Conservation (phyloP, 129 eudicot species). For the Oenanthe sinensis region DNA sequence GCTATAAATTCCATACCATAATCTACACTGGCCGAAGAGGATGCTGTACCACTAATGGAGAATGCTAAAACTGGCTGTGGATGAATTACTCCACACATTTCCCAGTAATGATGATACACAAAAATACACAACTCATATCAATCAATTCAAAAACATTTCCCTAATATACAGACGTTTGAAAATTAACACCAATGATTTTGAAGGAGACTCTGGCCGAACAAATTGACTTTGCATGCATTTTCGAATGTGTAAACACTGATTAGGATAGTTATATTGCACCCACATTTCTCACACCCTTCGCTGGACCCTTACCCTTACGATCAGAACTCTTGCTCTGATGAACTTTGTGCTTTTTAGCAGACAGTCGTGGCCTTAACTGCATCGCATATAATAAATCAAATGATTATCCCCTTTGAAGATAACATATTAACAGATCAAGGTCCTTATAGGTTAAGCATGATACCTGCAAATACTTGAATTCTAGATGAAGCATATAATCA, state of each 20-base stretch:
- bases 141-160: neutral
- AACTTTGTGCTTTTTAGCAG: conserved; percentile 46
- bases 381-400: conserved; percentile 8
- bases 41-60: neutral
- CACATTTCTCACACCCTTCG: conserved; percentile 22
- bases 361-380: conserved; percentile 67
- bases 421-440: neutral
- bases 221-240: conserved; percentile 11
- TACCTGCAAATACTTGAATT: neutral
- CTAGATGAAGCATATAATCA: neutral
- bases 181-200: neutral
- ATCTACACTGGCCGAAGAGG: neutral
- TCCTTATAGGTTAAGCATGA: neutral
- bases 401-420: neutral
- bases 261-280: conserved; percentile 20
- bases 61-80: neutral
- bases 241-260: neutral
- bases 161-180: neutral
- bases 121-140: neutral
- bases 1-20: neutral
- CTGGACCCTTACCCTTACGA: conserved; percentile 23
- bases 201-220: neutral
- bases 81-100: neutral
- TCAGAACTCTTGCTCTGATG: conserved; percentile 20
- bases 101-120: neutral